Base-by-base conservation (phyloP, 2,329 filamentous ascomycete species). In the Colletotrichum somersetense region DNA sequence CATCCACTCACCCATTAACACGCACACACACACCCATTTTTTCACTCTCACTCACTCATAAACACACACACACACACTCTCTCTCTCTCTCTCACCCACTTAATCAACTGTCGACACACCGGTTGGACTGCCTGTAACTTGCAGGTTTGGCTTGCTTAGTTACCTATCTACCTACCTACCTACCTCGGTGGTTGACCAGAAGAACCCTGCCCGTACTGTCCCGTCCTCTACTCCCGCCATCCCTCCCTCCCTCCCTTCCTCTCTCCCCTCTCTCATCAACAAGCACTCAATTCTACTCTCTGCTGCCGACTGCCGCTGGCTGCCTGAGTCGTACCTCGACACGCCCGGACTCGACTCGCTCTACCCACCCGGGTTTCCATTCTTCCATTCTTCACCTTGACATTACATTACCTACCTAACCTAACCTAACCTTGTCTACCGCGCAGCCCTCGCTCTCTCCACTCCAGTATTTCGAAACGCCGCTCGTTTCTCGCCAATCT, bases 241-340 rank as follows among this genome's bases (percentile, higher is more conserved):
- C 57, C 63, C 63, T 67, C 64, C 46, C 63, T 52, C 68, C 57
- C 52, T 52, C 44, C 3, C 18, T n/a, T 7, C 10, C 44, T 11
- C 44, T 44, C 42, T n/a, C 44, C 5, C 5, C 44, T 5, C n/a
- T 48, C 46, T 48, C 20, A 46, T 52, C n/a, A 57, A 63, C 69
- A 68, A 33, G 3, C 42, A 44, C 16, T 63, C 53, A 48, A 23
- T 48, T 48, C 46, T 48, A 12, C 46, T 30, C 30, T 30, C 30
- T 5, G 46, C 12, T 48, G n/a, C 46, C 44, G n/a, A 38, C 63
- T 61, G 33, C 53, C 33, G 20, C 53, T 56, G 67, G 20, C 53
- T 56, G 67, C 40, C 20, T 70, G 67, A 70, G 62, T 70, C 62
- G 67, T 70, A 50, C 55, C 38, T 66, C 26, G 6, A 33, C 14